Evolutionary conservation across 352 stramenopile genomes (phyloP), one percentile per base, ranked within the genome.

Genomic region (Globisporangium abappressorium): DNA sequence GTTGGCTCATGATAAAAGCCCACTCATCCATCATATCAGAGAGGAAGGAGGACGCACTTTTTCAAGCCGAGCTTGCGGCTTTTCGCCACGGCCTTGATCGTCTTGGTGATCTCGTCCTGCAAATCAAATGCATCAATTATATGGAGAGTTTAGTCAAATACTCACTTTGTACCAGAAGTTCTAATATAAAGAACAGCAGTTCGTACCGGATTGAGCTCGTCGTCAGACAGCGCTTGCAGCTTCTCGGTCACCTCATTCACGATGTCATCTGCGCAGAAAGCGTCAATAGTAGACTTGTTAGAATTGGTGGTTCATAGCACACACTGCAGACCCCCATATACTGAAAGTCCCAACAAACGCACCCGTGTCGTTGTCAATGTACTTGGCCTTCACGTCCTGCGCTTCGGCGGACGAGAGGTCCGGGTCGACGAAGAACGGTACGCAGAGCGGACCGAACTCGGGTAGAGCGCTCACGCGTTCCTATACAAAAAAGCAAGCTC

Each of bases 51-150:
- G 14, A 78, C 86, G 14, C 60, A 96, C 88, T 89, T 90, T 67
- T 96, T 96, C 28, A 94, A 51, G 0, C 83, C 84, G 8, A 96
- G 75, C 57, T 94, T 94, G 33, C 78, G 78, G 51, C 79, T 85
- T 46, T 94, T 94, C 28, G 85, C 85, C 20, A 92, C 74, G 2
- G 72, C 71, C 75, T 94, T 96, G 72, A 94, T 90, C 54, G 74
- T 78, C 47, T 81, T 81, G 6, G 83, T 94, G 72, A 96, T 94
- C 15, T 79, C 57, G 65, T 94, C 80, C 88, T 96, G 71, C 36
- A 11, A 24, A 38, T 24, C 5, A 51, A 26, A 26, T 26, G 24
- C 24, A 26, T 26, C n/a, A 26, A 26, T 26, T 26, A 26, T 26
- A 26, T 43, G 11, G 14, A 43, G 11, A 43, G 36, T 22, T 56